Base-by-base conservation (phyloP, 352 stramenopile species). In the Globisporangium cederbergense region DNA sequence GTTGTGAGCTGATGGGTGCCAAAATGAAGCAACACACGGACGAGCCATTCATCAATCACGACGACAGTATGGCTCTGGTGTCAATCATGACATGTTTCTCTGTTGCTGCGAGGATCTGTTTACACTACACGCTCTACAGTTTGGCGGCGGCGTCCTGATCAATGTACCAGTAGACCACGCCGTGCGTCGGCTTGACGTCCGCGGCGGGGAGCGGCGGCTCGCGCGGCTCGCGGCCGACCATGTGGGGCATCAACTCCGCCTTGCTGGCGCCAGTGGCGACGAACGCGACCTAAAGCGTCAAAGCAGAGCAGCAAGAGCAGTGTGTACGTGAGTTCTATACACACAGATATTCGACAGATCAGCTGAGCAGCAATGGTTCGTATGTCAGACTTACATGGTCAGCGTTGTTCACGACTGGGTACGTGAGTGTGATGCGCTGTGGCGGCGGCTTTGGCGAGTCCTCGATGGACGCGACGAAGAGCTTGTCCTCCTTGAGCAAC, bases 401-500 rank as follows among this genome's bases (percentile, higher is more conserved):
- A 52, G 93, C 89, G 54, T 93, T 90, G 74, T 98, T 98, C 38
- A 99, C 78, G 34, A 98, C 87, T 10, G 90, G 91, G 64, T 98
- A 98, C 8, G 97, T 99, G 22, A 99, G 81, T 18, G 97, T 99
- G 68, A 99, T 99, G 61, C 97, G 91, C 69, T 96, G 76, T 9
- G 95, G 85, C 42, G 97, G 97, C 8, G 96, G 97, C 83, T 99
- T 99, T 20, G 97, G 97, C 32, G 97, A 99, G 81, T 99, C 96
- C 22, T 92, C 75, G 74, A 99, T 98, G n/a, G 85, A 86, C 16
- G 92, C 90, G 18, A 99, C 96, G 38, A 93, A 91, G 32, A 86
- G 71, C 58, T 71, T 74, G 16, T 75, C 74, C 73, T 98, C 83
- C 66, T 90, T 58, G n/a, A 99, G 69, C 36, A 99, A 79, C 49